Percentiles rank a stretch among this genome's conserved stretches.
Evolutionary conservation across 2,329 filamentous ascomycete genomes (phyloP).

Genomic region (Raffaelea albimanens): DNA sequence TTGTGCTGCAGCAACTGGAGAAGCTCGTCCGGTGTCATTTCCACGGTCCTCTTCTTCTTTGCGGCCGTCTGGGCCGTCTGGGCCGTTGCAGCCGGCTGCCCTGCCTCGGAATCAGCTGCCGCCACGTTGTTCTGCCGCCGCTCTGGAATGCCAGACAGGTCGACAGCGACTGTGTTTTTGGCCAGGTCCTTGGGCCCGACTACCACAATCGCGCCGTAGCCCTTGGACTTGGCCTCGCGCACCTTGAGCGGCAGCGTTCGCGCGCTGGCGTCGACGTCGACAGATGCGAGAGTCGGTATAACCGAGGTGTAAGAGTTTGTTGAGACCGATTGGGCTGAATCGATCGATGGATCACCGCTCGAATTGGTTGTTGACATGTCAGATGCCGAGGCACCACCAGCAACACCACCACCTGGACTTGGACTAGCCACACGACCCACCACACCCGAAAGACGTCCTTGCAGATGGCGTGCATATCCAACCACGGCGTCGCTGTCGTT

Average conservation of each 20-base stretch:
- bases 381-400: no score
- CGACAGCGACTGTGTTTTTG: slow-evolving; percentile 44
- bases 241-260: slow-evolving; percentile 60
- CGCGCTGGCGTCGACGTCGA: slow-evolving; percentile 60
- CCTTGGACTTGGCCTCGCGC: slow-evolving; percentile 58
- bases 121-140: neutral
- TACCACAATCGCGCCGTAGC: slow-evolving; percentile 65
- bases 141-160: slow-evolving; percentile 19
- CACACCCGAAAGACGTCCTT: slow-evolving; percentile 41
- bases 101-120: no score
- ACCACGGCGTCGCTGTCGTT: slow-evolving; percentile 50
- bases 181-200: slow-evolving; percentile 58
- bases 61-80: neutral
- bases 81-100: neutral
- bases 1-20: slow-evolving; percentile 34
- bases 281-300: slow-evolving; percentile 46
- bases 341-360: neutral
- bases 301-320: slow-evolving; percentile 14
- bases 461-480: slow-evolving; percentile 35
- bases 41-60: slow-evolving; percentile 5
- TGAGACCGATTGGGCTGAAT: no score
- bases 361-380: neutral
- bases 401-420: neutral
- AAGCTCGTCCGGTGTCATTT: slow-evolving; percentile 34
- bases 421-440: neutral